These are phyloP conservation scores for Multifurca ochricompacta DNA, from an alignment of 768 basidiomycete genomes.

Conservation along the genomic window DNA sequence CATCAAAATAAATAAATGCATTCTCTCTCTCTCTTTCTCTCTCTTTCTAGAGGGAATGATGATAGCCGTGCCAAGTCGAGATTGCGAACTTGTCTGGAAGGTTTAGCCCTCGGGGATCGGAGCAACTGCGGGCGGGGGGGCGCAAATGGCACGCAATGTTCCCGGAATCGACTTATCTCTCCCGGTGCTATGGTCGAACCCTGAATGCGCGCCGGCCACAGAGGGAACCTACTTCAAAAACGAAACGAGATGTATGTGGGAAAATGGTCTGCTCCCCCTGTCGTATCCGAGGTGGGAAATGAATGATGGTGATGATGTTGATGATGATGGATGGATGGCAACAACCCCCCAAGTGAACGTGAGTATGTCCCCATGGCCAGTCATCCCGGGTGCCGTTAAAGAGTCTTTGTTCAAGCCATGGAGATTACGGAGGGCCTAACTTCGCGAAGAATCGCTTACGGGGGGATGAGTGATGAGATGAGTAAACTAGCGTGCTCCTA, in stretches of 20 bases:
- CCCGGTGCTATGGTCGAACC: conserved; percentile 4
- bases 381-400: too few species aligned
- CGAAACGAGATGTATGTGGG: neutral
- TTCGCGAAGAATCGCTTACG: neutral
- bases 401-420: neutral
- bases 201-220: neutral
- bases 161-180: conserved; percentile 11
- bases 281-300: neutral
- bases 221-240: too few species aligned
- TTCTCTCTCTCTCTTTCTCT: neutral
- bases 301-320: neutral
- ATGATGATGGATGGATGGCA: neutral
- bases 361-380: too few species aligned
- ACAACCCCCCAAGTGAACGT: too few species aligned
- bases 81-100: neutral
- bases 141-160: neutral
- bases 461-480: neutral
- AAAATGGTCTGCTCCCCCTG: neutral
- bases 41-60: neutral
- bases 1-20: neutral
- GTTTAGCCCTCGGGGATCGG: conserved; percentile 2
- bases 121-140: neutral
- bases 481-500: neutral
- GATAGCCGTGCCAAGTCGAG: neutral
- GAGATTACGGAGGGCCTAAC: neutral